Conservation (phyloP, 305 asterid species). For the Fraxinus albicans region DNA sequence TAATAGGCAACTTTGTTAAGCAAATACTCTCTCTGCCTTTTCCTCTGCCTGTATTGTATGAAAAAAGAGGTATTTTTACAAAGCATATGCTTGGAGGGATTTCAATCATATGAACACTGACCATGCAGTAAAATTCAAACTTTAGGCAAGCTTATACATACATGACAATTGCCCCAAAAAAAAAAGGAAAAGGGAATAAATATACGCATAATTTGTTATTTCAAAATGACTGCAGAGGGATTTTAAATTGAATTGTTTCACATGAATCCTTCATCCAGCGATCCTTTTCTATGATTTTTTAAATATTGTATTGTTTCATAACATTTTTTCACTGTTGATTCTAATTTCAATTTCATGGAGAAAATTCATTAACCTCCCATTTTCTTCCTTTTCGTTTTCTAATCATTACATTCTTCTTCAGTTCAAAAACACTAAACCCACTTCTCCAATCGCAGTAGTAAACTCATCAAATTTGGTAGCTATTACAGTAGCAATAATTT, state of each 20-base stretch:
- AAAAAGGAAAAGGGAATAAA: not conserved
- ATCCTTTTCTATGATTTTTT: not conserved
- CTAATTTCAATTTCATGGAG: not conserved
- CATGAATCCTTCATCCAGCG: not conserved
- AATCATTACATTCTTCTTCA: not conserved
- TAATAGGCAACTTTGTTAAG: conserved; percentile 41
- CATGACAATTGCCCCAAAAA: not conserved
- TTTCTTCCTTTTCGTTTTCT: not conserved
- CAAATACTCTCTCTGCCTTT: conserved; percentile 42
- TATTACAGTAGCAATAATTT: not conserved
- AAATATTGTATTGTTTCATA: not conserved
- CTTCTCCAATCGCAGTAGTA: not conserved
- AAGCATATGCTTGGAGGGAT: not conserved
- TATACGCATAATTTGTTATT: not conserved
- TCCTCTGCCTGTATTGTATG: conserved; percentile 49
- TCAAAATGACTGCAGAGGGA: not conserved
- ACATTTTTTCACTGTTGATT: not conserved
- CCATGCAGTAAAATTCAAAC: not conserved
- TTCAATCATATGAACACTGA: not conserved
- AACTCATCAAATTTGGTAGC: conserved; percentile 3
- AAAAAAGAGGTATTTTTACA: not conserved
- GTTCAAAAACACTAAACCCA: not conserved
- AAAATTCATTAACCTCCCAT: not conserved
- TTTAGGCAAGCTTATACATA: not conserved
- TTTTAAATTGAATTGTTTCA: not conserved